Percentiles rank a stretch among this genome's conserved stretches.
phyloP scores from a whole-genome alignment of 768 basidiomycete species.

The Multifurca ochricompacta region DNA sequence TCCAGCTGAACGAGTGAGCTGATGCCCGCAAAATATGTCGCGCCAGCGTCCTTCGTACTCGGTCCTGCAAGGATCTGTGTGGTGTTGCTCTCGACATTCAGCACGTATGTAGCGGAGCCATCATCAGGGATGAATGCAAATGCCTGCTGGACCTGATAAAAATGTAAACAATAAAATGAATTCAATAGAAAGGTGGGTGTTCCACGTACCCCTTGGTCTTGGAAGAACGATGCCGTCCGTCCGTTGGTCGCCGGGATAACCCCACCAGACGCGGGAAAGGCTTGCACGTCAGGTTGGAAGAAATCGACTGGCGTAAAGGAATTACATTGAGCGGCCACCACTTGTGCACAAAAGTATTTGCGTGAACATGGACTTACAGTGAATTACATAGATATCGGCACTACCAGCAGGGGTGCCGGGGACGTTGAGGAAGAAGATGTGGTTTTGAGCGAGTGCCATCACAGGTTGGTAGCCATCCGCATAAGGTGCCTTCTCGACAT shows the following conservation, averaged over 20 bases:
- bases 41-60: conserved; percentile 45
- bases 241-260: conserved; percentile 64
- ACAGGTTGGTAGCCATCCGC: conserved; percentile 54
- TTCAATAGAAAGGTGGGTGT: background rate
- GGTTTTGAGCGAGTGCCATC: conserved; percentile 81
- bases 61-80: conserved; percentile 58
- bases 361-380: conserved; percentile 49
- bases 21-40: conserved; percentile 58
- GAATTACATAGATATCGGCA: conserved; percentile 78
- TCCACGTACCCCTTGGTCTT: conserved; percentile 38
- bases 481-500: conserved; percentile 48
- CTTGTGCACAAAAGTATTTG: background rate
- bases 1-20: conserved; percentile 61
- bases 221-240: conserved; percentile 64
- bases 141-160: conserved; percentile 54
- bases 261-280: conserved; percentile 43
- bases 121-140: conserved; percentile 76
- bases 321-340: background rate
- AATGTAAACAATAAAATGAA: background rate
- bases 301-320: conserved; percentile 45
- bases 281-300: conserved; percentile 66
- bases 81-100: conserved; percentile 66
- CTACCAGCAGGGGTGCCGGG: conserved; percentile 60
- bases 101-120: conserved; percentile 60
- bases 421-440: conserved; percentile 74